Percentiles rank a stretch among this genome's conserved stretches.
Evolutionary conservation across 495 filamentous ascomycete species (phyloP).

Genomic region (Friedmanniomyces endolithicus): DNA sequence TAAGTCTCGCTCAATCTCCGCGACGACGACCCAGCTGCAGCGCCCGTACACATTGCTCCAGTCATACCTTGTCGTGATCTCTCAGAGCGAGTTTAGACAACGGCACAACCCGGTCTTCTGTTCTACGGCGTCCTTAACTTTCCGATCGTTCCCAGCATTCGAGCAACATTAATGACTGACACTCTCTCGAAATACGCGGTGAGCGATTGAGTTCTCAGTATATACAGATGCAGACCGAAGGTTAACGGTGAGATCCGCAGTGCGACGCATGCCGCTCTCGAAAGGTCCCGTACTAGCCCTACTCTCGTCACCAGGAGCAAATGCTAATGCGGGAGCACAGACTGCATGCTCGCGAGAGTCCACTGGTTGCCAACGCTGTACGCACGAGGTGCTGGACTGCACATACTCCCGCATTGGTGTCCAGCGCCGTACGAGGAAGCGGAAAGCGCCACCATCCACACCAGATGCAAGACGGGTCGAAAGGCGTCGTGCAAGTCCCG

Average conservation of each 20-base stretch:
- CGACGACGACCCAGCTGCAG: no score
- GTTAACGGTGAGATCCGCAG: not conserved
- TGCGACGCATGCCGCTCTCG: slow-evolving; percentile 11
- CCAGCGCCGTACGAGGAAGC: slow-evolving; percentile 5
- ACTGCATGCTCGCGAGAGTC: not conserved
- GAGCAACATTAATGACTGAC: no score
- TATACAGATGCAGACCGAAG: not conserved
- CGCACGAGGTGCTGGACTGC: slow-evolving; percentile 1
- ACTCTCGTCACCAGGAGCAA: not conserved
- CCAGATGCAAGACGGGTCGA: not conserved
- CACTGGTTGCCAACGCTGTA: slow-evolving; percentile 10
- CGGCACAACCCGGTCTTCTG: no score
- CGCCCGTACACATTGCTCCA: no score
- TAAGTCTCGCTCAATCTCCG: no score
- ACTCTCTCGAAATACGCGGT: not conserved
- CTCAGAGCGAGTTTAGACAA: no score
- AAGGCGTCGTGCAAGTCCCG: not conserved
- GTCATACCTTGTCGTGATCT: no score
- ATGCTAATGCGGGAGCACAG: not conserved
- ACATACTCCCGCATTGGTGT: slow-evolving; percentile 11
- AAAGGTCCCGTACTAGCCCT: not conserved
- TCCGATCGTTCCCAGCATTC: no score
- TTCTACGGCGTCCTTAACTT: not conserved
- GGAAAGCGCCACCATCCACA: not conserved
- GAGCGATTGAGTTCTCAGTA: not conserved